phyloP scores from a whole-genome alignment of 495 filamentous ascomycete genomes.

The Glonium stellatum region DNA sequence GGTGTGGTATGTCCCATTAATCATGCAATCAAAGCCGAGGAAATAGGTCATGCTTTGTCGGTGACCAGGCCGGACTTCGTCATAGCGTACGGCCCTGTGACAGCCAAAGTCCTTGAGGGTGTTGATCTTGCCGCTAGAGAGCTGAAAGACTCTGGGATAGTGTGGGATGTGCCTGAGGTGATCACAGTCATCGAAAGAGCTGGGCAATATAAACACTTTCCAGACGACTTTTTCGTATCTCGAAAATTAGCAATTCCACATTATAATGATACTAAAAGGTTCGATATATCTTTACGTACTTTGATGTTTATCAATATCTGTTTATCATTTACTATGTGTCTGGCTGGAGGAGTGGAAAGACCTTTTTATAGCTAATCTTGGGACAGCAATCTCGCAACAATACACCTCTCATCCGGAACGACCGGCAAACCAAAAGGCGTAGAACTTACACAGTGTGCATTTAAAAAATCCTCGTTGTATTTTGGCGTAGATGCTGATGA shows the following conservation, averaged over 20 bases:
- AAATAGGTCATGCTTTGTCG: conserved; percentile 17
- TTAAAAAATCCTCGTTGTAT: not conserved
- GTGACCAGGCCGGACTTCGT: conserved; percentile 26
- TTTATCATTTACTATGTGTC: too few species aligned
- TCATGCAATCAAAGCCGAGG: conserved; percentile 16
- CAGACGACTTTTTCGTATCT: conserved; percentile 15
- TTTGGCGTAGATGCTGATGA: not conserved
- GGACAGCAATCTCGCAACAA: conserved; percentile 2
- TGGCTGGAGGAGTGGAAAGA: not conserved
- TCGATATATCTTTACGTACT: not conserved
- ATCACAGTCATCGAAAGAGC: conserved; percentile 14
- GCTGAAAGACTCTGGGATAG: not conserved
- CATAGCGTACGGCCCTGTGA: conserved; percentile 29
- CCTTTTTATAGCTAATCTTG: not conserved
- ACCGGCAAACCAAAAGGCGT: conserved; percentile 25
- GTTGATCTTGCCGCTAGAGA: conserved; percentile 2
- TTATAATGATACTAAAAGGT: conserved; percentile 25
- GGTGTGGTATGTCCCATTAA: conserved; percentile 22
- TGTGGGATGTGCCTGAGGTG: conserved; percentile 3
- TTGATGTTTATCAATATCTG: too few species aligned
- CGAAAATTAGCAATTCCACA: conserved; percentile 35
- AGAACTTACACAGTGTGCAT: conserved; percentile 9
- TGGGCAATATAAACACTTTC: conserved; percentile 1
- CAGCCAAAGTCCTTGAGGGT: conserved; percentile 10
- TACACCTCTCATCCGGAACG: conserved; percentile 18